phyloP scores from a whole-genome alignment of 108 stramenopile genomes.

The Cyclotella distinguenda region DNA sequence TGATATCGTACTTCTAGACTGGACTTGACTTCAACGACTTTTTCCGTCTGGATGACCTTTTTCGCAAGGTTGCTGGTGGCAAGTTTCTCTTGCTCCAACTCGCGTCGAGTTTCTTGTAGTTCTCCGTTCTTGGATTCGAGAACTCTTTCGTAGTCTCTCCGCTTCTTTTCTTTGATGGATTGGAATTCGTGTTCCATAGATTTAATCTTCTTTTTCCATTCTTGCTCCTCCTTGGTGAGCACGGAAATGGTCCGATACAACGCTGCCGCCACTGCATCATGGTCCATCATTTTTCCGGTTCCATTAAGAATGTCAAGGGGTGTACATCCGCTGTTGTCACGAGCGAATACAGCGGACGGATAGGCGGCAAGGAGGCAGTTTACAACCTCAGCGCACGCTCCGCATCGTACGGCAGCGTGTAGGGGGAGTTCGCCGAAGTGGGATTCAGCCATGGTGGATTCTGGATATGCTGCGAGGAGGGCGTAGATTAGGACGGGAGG shows the following conservation, averaged over 20 bases:
- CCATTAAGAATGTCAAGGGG: conserved; percentile 57
- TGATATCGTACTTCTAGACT: conserved; percentile 15
- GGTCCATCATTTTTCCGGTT: conserved; percentile 49
- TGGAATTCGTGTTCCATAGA: conserved; percentile 46
- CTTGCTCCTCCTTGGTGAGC: conserved; percentile 30
- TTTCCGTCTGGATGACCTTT: conserved; percentile 42
- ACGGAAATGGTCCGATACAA: conserved; percentile 29
- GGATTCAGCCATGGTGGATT: conserved; percentile 47
- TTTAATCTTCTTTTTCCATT: conserved; percentile 21
- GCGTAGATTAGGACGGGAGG: conserved; percentile 65
- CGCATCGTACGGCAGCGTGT: conserved; percentile 60
- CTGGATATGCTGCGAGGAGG: conserved; percentile 53
- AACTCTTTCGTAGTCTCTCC: conserved; percentile 28
- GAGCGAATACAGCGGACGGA: conserved; percentile 50
- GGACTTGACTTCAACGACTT: conserved; percentile 20
- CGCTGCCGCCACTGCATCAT: conserved; percentile 38
- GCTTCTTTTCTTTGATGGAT: conserved; percentile 21
- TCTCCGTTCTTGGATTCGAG: conserved; percentile 40
- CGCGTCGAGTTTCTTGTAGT: conserved; percentile 16
- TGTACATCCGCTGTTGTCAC: conserved; percentile 64
- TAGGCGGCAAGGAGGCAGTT: conserved; percentile 62
- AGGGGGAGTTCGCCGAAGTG: conserved; percentile 69
- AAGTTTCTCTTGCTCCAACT: conserved; percentile 38
- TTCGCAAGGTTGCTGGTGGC: conserved; percentile 38
- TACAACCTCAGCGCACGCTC: conserved; percentile 64